Evolutionary conservation across 345 rosid genomes (phyloP).

Genomic region (Schrenkiella parvula): DNA sequence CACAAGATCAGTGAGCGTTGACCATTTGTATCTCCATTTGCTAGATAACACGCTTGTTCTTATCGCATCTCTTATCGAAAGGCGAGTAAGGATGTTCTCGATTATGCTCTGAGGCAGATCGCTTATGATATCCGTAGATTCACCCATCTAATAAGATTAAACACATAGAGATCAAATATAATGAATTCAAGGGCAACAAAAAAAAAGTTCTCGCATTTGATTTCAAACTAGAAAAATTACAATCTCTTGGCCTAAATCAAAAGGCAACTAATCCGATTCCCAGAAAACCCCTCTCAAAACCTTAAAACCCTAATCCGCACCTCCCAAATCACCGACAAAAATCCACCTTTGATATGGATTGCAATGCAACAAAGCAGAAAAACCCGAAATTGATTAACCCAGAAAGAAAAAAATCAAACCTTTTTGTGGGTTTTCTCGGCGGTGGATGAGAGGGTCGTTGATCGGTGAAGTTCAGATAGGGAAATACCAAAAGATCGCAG

Average conservation of each 20-base stretch:
- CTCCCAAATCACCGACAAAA: neutral
- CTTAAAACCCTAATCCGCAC: neutral
- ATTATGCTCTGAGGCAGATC: conserved; percentile 81
- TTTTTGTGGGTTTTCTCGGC: neutral
- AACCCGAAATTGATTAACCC: neutral
- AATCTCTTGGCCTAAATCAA: neutral
- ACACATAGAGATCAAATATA: neutral
- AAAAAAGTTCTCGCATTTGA: neutral
- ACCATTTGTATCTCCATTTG: conserved; percentile 87
- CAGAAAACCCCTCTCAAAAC: neutral
- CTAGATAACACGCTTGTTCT: conserved; percentile 72
- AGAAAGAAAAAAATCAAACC: conserved; percentile 5
- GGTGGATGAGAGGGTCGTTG: conserved; percentile 1
- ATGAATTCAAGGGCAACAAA: neutral
- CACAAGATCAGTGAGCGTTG: conserved; percentile 58
- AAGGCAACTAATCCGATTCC: neutral
- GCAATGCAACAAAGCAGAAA: conserved; percentile 11
- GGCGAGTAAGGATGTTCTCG: conserved; percentile 62
- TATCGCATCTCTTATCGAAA: conserved; percentile 70
- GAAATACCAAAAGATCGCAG: conserved; percentile 7
- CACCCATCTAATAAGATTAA: conserved; percentile 39
- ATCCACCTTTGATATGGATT: neutral
- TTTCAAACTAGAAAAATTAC: neutral
- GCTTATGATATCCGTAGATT: conserved; percentile 50
- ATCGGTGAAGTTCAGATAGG: conserved; percentile 6